These are phyloP conservation scores for Cordia subcordata DNA, from an alignment of 257 asterid species.

Conservation along the genomic window DNA sequence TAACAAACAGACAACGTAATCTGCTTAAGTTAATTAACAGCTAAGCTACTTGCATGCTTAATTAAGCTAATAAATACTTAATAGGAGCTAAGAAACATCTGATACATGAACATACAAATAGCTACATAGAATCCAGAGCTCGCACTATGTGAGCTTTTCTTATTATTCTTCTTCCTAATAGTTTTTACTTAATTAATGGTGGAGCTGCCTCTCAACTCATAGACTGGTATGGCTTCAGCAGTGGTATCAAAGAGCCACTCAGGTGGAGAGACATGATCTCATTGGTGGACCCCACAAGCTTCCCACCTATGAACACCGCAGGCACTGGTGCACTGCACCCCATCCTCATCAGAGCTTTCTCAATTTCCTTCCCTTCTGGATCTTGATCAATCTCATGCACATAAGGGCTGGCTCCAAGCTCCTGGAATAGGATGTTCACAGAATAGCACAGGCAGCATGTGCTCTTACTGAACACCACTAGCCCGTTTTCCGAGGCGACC, in stretches of 20 bases:
- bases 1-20: too few relatives aligned
- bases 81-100: too few relatives aligned
- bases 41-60: too few relatives aligned
- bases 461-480: constrained; percentile 69
- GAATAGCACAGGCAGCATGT: constrained; percentile 70
- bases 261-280: constrained; percentile 86
- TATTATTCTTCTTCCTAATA: too few relatives aligned
- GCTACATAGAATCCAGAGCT: too few relatives aligned
- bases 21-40: too few relatives aligned
- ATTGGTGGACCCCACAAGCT: constrained; percentile 64
- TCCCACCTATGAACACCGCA: constrained; percentile 54
- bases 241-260: constrained; percentile 51
- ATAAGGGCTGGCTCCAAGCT: constrained; percentile 37
- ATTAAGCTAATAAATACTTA: too few relatives aligned
- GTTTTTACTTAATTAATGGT: not conserved
- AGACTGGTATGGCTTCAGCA: constrained; percentile 32
- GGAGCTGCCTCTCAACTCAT: not conserved
- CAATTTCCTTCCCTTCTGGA: constrained; percentile 58
- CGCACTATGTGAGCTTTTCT: too few relatives aligned
- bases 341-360: constrained; percentile 46
- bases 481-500: constrained; percentile 52
- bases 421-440: constrained; percentile 51
- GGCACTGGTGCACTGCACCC: constrained; percentile 53
- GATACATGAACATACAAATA: too few relatives aligned
- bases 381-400: constrained; percentile 52